Percentiles rank a stretch among this genome's conserved stretches.
These are phyloP conservation scores for Insectozyma bohioensis DNA, from an alignment of 1,139 yeast species.

Conservation along the genomic window DNA sequence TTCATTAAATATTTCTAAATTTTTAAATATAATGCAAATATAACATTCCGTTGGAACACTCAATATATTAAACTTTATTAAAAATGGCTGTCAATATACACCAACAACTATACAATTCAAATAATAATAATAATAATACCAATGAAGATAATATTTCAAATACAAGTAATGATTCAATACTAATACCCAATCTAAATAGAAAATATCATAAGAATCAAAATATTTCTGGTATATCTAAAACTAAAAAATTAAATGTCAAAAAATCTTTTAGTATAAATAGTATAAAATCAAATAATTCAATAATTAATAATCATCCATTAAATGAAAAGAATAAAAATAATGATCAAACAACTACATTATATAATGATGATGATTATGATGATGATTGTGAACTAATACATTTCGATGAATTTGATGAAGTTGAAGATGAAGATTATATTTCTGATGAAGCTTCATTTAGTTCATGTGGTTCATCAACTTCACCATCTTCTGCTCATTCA, in stretches of 20 bases:
- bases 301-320: constrained; percentile 5
- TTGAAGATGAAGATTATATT: constrained; percentile 6
- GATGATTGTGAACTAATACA: constrained; percentile 7
- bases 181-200: too few relatives aligned
- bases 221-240: too few relatives aligned
- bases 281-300: constrained; percentile 4
- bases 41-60: too few relatives aligned
- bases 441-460: constrained; percentile 12
- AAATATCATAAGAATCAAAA: too few relatives aligned
- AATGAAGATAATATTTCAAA: too few relatives aligned
- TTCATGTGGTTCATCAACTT: constrained; percentile 7
- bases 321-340: neutral
- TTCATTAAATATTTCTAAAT: too few relatives aligned
- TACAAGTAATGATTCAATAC: too few relatives aligned
- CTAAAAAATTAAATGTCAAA: constrained; percentile 5
- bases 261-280: constrained; percentile 8
- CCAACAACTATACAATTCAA: too few relatives aligned
- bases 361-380: constrained; percentile 6
- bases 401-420: constrained; percentile 7
- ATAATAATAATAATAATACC: too few relatives aligned
- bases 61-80: too few relatives aligned
- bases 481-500: neutral
- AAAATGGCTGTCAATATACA: too few relatives aligned
- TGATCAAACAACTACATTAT: neutral
- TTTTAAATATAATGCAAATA: too few relatives aligned